Base-by-base conservation (phyloP, 208 protist species). In the Trypanosoma cruzi region DNA sequence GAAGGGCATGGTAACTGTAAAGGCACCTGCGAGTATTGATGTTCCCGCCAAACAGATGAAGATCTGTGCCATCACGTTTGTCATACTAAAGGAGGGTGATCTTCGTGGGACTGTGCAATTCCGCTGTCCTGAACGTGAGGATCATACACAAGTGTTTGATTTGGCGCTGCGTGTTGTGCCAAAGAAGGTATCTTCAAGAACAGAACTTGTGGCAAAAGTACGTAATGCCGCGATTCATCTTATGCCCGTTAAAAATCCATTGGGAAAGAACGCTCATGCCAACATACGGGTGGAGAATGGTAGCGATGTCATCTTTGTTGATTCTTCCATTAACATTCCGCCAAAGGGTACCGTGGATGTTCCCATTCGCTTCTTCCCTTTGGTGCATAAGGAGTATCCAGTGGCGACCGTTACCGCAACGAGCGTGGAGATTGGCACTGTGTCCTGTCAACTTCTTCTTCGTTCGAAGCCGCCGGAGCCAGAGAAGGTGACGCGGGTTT, bases 211-310 rank as follows among this genome's bases (percentile, higher is more conserved):
- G 16, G 83, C 97, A 1, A 49, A 81, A 2, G 84, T 98, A 44
- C 92, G 97, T n/a, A 81, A 80, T 63, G n/a, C 59, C 37, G 74
- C 89, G 10, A 75, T 68, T 46, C 79, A 97, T 64, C 74, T 69
- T 36, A 76, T 99, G 24, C 59, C 78, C 0, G 64, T 99, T 56
- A 84, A 79, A 34, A 99, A 99, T 82, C 94, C 95, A 13, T 84
- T 99, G 1, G 52, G 62, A 3, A 88, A 88, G 66, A 72, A 82
- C 13, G 88, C 92, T 32, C 86, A 71, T 10, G 78, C 98, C 40
- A 84, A 55, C 5, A 82, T 71, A 37, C 88, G 79, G 66, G 60
- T 92, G 18, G 89, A 89, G 50, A 80, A 71, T 44, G 73, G 61
- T 18, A 73, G 74, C 46, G 80, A 68, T 83, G 82, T 72, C 14